Evolutionary conservation across 2,329 filamentous ascomycete species (phyloP), one percentile per base, ranked within the genome.

Genomic region (Colletotrichum sp.): DNA sequence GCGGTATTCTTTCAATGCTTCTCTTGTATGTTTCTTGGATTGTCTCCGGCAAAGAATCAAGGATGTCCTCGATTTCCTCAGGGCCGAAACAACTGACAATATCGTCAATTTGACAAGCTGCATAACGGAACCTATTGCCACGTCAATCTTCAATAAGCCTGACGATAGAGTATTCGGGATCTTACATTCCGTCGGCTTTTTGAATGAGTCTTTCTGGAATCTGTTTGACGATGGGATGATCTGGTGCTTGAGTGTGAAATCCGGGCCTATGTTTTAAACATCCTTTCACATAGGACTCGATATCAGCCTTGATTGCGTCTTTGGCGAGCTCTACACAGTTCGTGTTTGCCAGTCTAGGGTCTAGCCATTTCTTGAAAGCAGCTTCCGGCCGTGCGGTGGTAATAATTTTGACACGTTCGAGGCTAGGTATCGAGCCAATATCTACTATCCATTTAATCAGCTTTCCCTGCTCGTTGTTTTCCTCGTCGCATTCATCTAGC

Each of bases 111-210:
- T 66, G 69, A 6, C 60, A 71, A 10, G 44, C 69, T 6, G 39
- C 69, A 44, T 60, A 71, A 13, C 44, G 28, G 22, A 71, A 66
- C 69, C 69, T n/a, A n/a, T n/a, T n/a, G n/a, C n/a, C n/a, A n/a
- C n/a, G n/a, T n/a, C n/a, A n/a, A n/a, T n/a, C n/a, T n/a, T n/a
- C n/a, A n/a, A n/a, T n/a, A n/a, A n/a, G n/a, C n/a, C n/a, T 65
- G 5, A n/a, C 30, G 30, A 10, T 30, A 1, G 24, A 16, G 10
- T 3, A 3, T 55, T 15, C 8, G n/a, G 3, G 6, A 26, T 32
- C 69, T 57, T 66, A 65, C 68, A 71, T 65, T 8, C 60, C 68
- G 8, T 71, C 30, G 2, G 60, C 69, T 8, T 36, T 36, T 6
- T 36, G 2, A 15, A 36, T 15, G 1, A 36, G 12, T 15, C 6